These are phyloP conservation scores for Pseudohalonectria lignicola DNA, from an alignment of 2,329 filamentous ascomycete genomes.

Conservation along the genomic window DNA sequence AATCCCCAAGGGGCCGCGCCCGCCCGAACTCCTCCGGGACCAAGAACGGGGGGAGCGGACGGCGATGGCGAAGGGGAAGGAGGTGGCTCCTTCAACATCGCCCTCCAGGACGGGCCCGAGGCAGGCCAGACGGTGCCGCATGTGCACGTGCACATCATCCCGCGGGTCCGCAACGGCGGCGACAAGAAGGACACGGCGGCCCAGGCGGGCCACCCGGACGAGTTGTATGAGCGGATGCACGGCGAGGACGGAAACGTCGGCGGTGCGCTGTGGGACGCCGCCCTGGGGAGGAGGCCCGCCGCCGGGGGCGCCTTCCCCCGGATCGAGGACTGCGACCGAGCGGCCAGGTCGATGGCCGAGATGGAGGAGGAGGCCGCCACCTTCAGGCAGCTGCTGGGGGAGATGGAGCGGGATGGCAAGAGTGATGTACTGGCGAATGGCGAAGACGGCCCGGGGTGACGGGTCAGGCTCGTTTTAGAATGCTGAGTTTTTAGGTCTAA, in stretches of 20 bases:
- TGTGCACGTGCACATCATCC: conserved; percentile 87
- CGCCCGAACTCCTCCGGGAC: too few relatives aligned
- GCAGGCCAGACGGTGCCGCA: conserved; percentile 92
- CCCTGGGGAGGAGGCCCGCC: conserved; percentile 25
- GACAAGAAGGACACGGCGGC: conserved; percentile 21
- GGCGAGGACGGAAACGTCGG: conserved; percentile 77
- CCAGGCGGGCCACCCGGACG: conserved; percentile 44
- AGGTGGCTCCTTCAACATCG: conserved; percentile 75
- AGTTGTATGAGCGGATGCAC: conserved; percentile 75
- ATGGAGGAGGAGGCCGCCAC: conserved; percentile 70
- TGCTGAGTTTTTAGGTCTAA: too few relatives aligned
- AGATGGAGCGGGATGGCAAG: conserved; percentile 23
- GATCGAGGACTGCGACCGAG: conserved; percentile 61
- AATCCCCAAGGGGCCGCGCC: background rate
- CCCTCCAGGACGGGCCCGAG: conserved; percentile 83
- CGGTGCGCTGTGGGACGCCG: conserved; percentile 49
- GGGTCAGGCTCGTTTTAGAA: too few relatives aligned
- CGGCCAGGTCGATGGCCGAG: conserved; percentile 56
- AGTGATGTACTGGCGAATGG: background rate
- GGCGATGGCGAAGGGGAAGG: too few relatives aligned
- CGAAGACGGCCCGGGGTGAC: background rate
- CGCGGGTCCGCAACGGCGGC: conserved; percentile 46
- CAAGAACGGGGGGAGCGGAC: too few relatives aligned
- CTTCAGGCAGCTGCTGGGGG: conserved; percentile 42
- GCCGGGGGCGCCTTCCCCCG: conserved; percentile 50